A percentile compares a stretch with the other conserved stretches of the same genome.
Evolutionary conservation across 108 stramenopile genomes (phyloP).

Genomic region (Skeletonema marinoi): DNA sequence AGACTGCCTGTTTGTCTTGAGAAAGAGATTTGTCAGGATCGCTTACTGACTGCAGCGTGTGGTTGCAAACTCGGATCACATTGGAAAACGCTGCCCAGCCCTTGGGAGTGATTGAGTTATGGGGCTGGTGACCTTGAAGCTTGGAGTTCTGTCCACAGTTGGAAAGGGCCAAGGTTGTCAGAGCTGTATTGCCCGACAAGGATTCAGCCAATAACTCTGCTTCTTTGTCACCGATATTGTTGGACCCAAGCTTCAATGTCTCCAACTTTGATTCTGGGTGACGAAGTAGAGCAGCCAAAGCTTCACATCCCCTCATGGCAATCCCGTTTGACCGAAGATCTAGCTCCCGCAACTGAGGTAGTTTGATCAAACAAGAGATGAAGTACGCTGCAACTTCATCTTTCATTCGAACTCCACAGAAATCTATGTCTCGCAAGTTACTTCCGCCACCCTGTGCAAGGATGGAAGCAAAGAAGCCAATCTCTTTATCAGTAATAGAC

Average conservation of each 20-base stretch:
- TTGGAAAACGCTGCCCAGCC: no score
- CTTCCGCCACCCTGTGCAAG: slow-evolving; percentile 90
- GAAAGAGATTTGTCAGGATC: no score
- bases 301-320: background rate
- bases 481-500: background rate
- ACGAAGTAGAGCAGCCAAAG: background rate
- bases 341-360: background rate
- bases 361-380: background rate
- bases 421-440: slow-evolving; percentile 89
- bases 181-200: background rate
- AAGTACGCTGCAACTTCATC: background rate
- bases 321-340: background rate
- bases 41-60: no score
- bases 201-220: background rate
- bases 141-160: background rate
- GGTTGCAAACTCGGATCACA: no score
- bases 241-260: background rate
- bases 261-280: background rate
- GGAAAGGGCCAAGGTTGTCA: background rate
- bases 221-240: background rate
- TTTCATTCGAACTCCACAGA: background rate
- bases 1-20: no score
- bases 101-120: no score
- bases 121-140: background rate
- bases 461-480: background rate